Conservation (phyloP, 441 rosid genomes). For the Pelargonium citronellum region DNA sequence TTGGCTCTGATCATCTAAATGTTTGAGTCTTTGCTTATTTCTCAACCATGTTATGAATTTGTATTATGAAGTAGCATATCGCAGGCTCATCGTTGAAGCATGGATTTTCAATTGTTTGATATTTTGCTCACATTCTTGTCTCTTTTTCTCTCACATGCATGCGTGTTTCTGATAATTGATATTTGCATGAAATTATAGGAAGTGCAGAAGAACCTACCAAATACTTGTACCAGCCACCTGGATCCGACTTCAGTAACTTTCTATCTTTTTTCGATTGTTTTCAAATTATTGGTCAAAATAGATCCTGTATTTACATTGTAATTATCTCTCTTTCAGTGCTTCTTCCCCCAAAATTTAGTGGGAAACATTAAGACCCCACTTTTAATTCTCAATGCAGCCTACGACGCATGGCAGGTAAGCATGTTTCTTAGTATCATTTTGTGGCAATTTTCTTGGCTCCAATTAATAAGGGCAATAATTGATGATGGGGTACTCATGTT, state of each 20-base stretch:
- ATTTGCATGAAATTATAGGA: neutral
- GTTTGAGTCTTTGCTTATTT: neutral
- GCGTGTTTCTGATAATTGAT: neutral
- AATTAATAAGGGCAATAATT: too few relatives aligned
- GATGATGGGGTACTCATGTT: too few relatives aligned
- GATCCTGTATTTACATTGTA: neutral
- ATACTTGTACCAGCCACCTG: neutral
- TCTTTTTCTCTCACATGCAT: too few relatives aligned
- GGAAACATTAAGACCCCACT: conserved; percentile 1
- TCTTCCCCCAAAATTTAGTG: neutral
- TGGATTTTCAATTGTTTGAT: neutral
- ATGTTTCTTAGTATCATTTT: neutral
- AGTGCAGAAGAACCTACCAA: conserved; percentile 6
- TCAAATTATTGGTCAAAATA: neutral
- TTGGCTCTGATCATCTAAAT: neutral
- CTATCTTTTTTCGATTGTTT: neutral
- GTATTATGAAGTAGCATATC: neutral
- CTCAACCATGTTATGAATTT: neutral
- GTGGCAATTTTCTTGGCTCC: too few relatives aligned
- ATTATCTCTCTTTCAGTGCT: conserved; percentile 2
- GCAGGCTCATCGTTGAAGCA: neutral
- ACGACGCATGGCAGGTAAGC: neutral
- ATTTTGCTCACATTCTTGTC: too few relatives aligned
- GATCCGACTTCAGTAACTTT: conserved; percentile 2
- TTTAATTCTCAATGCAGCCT: neutral